Evolutionary conservation across 768 basidiomycete genomes (phyloP).

Genomic region (Amanita exitialis): DNA sequence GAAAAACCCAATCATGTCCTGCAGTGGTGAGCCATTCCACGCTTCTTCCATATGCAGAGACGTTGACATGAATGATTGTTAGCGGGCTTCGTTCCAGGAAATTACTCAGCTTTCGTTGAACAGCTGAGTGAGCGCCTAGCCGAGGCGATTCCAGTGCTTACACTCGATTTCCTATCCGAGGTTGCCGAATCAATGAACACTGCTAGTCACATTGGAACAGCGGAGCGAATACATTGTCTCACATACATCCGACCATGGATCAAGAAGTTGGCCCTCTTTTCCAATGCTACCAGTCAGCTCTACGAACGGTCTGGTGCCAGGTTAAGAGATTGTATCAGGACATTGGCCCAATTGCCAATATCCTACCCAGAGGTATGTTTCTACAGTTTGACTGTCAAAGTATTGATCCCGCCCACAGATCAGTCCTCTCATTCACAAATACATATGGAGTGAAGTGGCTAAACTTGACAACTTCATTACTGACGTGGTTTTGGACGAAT

Average conservation of each 20-base stretch:
- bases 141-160: constrained; percentile 68
- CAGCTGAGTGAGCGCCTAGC: constrained; percentile 66
- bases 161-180: constrained; percentile 84
- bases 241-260: constrained; percentile 88
- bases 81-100: constrained; percentile 68
- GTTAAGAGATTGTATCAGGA: constrained; percentile 74
- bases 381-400: not conserved
- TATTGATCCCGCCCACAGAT: constrained; percentile 31
- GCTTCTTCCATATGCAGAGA: not conserved
- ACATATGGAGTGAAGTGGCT: constrained; percentile 70
- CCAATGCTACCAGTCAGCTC: constrained; percentile 55
- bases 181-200: constrained; percentile 59
- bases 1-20: constrained; percentile 57
- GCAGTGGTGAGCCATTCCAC: constrained; percentile 38
- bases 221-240: constrained; percentile 61
- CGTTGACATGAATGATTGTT: constrained; percentile 2
- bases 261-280: constrained; percentile 63
- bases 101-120: constrained; percentile 49
- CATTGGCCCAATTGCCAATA: constrained; percentile 66
- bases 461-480: constrained; percentile 57
- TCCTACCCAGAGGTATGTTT: constrained; percentile 55
- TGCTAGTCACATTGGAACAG: constrained; percentile 28
- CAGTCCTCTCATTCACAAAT: constrained; percentile 54
- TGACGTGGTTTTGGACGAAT: constrained; percentile 70
- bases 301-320: constrained; percentile 67